Percentiles rank a stretch among this genome's conserved stretches.
Conservation (phyloP, 2,329 filamentous ascomycete species). For the Monosporascus sp. region DNA sequence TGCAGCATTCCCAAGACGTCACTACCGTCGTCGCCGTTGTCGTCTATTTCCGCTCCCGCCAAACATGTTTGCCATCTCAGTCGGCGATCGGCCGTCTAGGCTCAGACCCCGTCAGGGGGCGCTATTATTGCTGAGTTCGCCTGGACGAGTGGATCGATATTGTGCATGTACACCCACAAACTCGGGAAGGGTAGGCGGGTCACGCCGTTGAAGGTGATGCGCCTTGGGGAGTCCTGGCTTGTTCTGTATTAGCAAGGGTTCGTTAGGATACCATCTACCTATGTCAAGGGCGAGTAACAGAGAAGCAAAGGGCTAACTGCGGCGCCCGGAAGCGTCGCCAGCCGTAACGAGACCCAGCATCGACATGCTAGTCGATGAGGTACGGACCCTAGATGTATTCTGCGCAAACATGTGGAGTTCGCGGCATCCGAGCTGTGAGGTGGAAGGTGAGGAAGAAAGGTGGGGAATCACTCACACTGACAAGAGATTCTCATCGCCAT, state of each 20-base stretch:
- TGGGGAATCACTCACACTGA: slow-evolving; percentile 7
- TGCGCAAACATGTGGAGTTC: too few relatives aligned
- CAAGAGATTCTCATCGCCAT: slow-evolving; percentile 9
- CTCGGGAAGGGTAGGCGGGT: slow-evolving; percentile 22
- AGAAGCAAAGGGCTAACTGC: background rate
- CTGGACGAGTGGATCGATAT: background rate
- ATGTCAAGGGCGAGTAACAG: background rate
- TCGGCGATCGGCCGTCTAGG: too few relatives aligned
- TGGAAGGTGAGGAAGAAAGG: slow-evolving; percentile 4
- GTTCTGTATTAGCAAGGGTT: slow-evolving; percentile 1
- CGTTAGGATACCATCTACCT: background rate
- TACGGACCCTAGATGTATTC: too few relatives aligned
- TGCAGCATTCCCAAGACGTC: too few relatives aligned
- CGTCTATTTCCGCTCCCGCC: too few relatives aligned
- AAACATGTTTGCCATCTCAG: too few relatives aligned
- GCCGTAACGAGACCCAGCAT: too few relatives aligned
- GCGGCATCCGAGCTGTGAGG: background rate
- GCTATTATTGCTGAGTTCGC: too few relatives aligned
- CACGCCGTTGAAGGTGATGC: slow-evolving; percentile 26
- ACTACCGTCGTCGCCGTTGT: too few relatives aligned
- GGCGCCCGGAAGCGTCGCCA: too few relatives aligned
- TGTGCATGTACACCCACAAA: slow-evolving; percentile 18
- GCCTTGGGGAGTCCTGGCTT: slow-evolving; percentile 24
- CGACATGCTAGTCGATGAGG: too few relatives aligned
- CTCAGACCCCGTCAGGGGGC: too few relatives aligned